Evolutionary conservation across 2,329 filamentous ascomycete genomes (phyloP).

Genomic region (Verticillium tricorpus): DNA sequence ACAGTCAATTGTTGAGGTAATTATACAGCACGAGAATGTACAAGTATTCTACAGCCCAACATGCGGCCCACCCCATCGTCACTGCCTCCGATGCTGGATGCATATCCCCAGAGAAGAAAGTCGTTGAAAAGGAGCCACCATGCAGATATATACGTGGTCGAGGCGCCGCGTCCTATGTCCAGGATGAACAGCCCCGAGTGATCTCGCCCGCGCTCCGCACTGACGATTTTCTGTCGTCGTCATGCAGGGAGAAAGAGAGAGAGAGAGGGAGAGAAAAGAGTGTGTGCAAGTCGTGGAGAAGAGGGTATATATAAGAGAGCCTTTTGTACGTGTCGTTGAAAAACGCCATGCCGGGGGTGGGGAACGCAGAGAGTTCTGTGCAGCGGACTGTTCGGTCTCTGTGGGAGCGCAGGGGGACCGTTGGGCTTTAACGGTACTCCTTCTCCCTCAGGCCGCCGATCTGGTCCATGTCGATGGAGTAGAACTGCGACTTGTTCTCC

Average conservation of each 20-base stretch:
- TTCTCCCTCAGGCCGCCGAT: constrained; percentile 96
- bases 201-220: not conserved
- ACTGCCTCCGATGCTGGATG: constrained; percentile 9
- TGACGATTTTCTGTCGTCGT: not conserved
- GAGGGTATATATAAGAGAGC: not conserved
- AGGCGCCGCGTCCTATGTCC: constrained; percentile 2
- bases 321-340: not conserved
- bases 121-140: constrained; percentile 4
- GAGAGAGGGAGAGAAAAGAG: not conserved
- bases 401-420: not conserved
- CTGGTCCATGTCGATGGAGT: constrained; percentile 89
- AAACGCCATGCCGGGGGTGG: not conserved
- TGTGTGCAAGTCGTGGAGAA: not conserved
- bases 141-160: constrained; percentile 13
- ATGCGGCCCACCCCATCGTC: not conserved
- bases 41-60: constrained; percentile 1
- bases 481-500: constrained; percentile 73
- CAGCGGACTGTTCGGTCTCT: constrained; percentile 5
- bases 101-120: constrained; percentile 2
- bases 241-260: not conserved
- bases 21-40: constrained; percentile 34
- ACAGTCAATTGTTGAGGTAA: constrained; percentile 15
- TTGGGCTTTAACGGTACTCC: constrained; percentile 38
- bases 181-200: not conserved
- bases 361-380: constrained; percentile 6